phyloP scores from a whole-genome alignment of 768 basidiomycete species.

The Boletus vinaceobasis region DNA sequence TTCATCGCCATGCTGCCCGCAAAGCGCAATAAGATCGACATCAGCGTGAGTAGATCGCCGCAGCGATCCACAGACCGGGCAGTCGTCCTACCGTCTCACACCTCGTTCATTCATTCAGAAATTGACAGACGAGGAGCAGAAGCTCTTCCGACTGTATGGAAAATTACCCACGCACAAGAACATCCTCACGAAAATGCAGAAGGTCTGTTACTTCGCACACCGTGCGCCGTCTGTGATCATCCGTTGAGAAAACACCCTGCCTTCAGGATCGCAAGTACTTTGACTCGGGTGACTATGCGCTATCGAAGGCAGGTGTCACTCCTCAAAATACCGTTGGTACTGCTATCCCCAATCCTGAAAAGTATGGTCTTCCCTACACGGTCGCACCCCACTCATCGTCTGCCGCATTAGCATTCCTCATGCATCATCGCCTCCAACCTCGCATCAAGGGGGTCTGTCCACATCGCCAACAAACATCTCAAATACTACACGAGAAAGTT shows the following conservation, averaged over 20 bases:
- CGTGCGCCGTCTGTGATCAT: background rate
- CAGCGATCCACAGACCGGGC: background rate
- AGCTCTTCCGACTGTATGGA: conserved; percentile 92
- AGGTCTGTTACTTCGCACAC: conserved; percentile 47
- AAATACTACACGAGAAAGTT: conserved; percentile 63
- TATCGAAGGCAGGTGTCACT: conserved; percentile 92
- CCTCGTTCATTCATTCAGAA: conserved; percentile 43
- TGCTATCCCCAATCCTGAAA: conserved; percentile 96
- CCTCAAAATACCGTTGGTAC: conserved; percentile 89
- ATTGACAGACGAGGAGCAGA: conserved; percentile 85
- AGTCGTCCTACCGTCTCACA: conserved; percentile 12
- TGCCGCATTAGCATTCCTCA: conserved; percentile 71
- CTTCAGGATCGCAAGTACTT: conserved; percentile 96
- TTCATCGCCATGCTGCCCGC: conserved; percentile 60
- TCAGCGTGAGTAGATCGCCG: conserved; percentile 62
- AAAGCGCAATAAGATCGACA: conserved; percentile 89
- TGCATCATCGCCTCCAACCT: conserved; percentile 67
- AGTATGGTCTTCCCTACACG: conserved; percentile 48
- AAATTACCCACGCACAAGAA: conserved; percentile 94
- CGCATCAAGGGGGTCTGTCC: conserved; percentile 55
- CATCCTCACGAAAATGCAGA: conserved; percentile 90
- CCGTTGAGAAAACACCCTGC: conserved; percentile 7
- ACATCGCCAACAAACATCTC: conserved; percentile 72
- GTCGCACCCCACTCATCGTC: background rate
- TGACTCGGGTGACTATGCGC: conserved; percentile 97